These are phyloP conservation scores for Eimeria necatrix DNA, from an alignment of 169 alveolate species.

Conservation along the genomic window DNA sequence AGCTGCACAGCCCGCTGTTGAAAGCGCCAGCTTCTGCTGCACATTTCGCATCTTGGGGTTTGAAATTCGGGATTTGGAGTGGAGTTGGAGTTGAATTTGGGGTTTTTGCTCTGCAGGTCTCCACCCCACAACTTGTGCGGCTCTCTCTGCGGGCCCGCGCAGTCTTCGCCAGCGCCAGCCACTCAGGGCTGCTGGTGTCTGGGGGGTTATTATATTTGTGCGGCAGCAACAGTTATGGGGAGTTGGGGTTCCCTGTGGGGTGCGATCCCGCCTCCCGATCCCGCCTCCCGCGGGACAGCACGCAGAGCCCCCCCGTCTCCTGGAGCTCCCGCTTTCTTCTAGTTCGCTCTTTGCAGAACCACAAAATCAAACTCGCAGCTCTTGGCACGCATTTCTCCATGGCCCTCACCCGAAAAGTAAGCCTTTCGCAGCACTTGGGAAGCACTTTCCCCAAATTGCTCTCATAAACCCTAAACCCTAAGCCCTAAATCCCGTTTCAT, in stretches of 20 bases:
- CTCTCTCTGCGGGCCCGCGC: conserved; percentile 12
- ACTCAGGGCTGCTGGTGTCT: conserved; percentile 1
- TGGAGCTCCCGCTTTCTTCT: conserved; percentile 53
- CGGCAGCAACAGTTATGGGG: conserved; percentile 71
- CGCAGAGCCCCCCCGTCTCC: neutral
- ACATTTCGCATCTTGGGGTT: too few relatives aligned
- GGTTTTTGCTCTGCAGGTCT: neutral
- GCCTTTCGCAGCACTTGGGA: neutral
- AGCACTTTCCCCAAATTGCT: too few relatives aligned
- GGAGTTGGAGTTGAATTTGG: too few relatives aligned
- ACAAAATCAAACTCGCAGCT: neutral
- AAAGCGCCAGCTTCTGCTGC: too few relatives aligned
- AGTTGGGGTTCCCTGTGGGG: conserved; percentile 20
- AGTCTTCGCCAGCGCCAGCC: conserved; percentile 32
- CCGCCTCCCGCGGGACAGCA: neutral
- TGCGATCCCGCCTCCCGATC: neutral
- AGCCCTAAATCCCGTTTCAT: too few relatives aligned
- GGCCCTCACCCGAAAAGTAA: conserved; percentile 6
- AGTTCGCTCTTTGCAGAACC: neutral
- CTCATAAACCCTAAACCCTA: too few relatives aligned
- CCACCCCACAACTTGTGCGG: conserved; percentile 17
- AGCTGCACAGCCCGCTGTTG: too few relatives aligned
- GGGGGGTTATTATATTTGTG: conserved; percentile 28
- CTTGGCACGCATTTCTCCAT: conserved; percentile 59
- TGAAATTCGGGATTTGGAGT: too few relatives aligned